Conservation (phyloP, 2,329 filamentous ascomycete genomes). For the Aspergillus amoenus region DNA sequence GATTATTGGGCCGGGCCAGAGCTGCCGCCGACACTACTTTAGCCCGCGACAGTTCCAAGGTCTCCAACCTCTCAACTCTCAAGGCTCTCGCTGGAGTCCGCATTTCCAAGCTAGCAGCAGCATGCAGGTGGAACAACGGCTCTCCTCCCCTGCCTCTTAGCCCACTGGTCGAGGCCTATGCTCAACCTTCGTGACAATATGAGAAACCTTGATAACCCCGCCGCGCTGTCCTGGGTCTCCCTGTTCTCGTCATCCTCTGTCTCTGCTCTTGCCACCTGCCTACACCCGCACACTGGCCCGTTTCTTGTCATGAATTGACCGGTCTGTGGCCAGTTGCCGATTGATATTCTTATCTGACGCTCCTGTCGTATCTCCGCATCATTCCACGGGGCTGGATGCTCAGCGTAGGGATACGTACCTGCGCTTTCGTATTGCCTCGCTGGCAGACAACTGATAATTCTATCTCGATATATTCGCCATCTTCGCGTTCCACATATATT, state of each 20-base stretch:
- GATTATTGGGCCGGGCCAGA: constrained; percentile 13
- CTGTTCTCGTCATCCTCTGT: neutral
- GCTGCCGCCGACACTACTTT: neutral
- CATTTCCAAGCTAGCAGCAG: neutral
- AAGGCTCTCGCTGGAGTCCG: neutral
- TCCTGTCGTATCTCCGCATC: constrained; percentile 19
- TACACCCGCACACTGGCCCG: neutral
- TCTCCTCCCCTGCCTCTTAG: constrained; percentile 11
- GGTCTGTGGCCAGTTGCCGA: neutral
- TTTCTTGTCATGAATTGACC: constrained; percentile 15
- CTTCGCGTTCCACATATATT: neutral
- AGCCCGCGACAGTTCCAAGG: neutral
- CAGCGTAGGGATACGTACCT: neutral
- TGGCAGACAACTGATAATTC: neutral
- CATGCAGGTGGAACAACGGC: constrained; percentile 12
- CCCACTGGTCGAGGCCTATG: constrained; percentile 19
- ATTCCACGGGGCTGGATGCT: constrained; percentile 3
- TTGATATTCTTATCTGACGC: constrained; percentile 12
- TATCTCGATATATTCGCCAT: neutral
- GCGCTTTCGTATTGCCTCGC: neutral
- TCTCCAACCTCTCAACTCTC: neutral
- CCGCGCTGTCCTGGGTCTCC: constrained; percentile 14
- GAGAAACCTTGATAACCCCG: constrained; percentile 16
- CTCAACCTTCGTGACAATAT: constrained; percentile 16
- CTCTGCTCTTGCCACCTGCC: constrained; percentile 11